Evolutionary conservation across 306 rosid species (phyloP), one percentile per base, ranked within the genome.

Genomic region (Vicia villosa): DNA sequence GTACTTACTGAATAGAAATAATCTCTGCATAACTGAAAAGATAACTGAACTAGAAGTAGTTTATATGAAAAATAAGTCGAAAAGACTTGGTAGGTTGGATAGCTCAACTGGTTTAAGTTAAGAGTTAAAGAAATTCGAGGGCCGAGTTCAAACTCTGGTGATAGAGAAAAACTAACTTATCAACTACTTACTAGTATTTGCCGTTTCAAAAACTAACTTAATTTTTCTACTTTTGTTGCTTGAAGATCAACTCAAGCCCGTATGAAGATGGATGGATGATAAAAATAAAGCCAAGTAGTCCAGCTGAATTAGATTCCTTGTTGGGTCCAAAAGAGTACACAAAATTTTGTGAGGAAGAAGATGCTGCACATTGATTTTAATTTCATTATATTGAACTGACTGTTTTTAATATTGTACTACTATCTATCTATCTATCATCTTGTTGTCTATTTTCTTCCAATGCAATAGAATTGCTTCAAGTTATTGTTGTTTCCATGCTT

Each of bases 181-280:
- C 32, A 3, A 32, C 8, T 32, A 32, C 5, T 32, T 32, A 32
- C 37, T 32, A 32, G 37, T 32, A 32, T 32, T 32, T 32, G 6
- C 34, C 8, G 37, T 6, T 32, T 32, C 2, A 5, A 1, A 32
- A 34, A 34, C 10, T 34, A 34, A 34, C 38, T 26, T 21, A 21
- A 21, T 46, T 6, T 50, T 5, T 21, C 7, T 52, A 24, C 59
- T 52, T 56, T 56, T 26, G 40, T 56, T 0, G 32, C 20, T 56
- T 72, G 20, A 69, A 88, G 96, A 80, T 91, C 54, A 95, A 91
- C 54, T 42, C 87, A 66, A 87, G 90, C 75, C 97, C 99, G 8
- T 95, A 84, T 55, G 97, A 89, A 82, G 89, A 78, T n/a, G 99
- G 99, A 55, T 89, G 92, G 97, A 88, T 91, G 95, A 94, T 91